These are phyloP conservation scores for Lyophyllum shimeji DNA, from an alignment of 768 basidiomycete species.

Conservation along the genomic window DNA sequence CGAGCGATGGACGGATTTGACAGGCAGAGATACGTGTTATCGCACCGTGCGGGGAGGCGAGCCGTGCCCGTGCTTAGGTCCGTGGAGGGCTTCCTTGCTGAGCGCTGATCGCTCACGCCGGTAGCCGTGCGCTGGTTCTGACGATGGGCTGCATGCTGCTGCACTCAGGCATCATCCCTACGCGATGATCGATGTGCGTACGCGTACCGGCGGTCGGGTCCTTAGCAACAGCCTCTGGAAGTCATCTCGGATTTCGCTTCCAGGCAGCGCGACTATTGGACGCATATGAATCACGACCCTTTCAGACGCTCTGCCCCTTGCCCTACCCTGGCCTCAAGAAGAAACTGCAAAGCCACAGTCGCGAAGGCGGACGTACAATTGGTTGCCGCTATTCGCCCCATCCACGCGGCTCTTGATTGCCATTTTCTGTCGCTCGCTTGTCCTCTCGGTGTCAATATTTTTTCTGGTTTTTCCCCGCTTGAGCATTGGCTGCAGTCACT, in stretches of 20 bases:
- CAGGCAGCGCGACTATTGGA: not conserved
- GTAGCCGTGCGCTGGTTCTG: not conserved
- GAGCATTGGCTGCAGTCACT: not conserved
- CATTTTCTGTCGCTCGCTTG: not conserved
- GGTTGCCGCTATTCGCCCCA: not conserved
- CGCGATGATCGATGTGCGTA: too few species aligned
- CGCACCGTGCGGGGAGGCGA: not conserved
- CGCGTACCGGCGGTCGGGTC: too few species aligned
- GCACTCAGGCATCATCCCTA: not conserved
- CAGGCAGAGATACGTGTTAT: not conserved
- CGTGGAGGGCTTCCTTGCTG: not conserved
- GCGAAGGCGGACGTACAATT: not conserved
- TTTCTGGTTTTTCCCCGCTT: not conserved
- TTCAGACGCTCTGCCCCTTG: not conserved
- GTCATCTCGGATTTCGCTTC: not conserved
- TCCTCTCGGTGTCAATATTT: not conserved
- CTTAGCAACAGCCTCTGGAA: not conserved
- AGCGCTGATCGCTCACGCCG: too few species aligned
- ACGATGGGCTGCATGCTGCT: not conserved
- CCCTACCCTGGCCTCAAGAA: too few species aligned
- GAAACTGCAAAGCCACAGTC: too few species aligned
- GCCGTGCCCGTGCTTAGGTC: not conserved
- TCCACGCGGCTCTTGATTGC: not conserved
- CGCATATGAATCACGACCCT: too few species aligned
- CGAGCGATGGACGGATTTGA: not conserved